Evolutionary conservation across 169 alveolate species (phyloP).

Genomic region (Plasmodium gonderi): DNA sequence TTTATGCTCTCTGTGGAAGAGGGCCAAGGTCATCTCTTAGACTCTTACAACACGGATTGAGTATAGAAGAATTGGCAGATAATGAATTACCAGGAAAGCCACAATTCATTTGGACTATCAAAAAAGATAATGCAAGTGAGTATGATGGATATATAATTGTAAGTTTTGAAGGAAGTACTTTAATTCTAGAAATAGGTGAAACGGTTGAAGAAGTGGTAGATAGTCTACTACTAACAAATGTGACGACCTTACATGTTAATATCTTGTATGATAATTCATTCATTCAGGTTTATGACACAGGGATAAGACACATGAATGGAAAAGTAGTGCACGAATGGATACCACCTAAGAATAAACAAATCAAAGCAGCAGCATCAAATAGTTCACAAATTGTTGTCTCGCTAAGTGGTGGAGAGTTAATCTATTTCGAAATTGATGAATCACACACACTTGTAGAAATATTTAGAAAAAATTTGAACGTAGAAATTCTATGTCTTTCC

Average conservation of each 20-base stretch:
- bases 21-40: constrained; percentile 96
- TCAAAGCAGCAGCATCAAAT: constrained; percentile 93
- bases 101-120: constrained; percentile 95
- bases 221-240: constrained; percentile 89
- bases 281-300: constrained; percentile 93
- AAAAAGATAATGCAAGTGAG: constrained; percentile 83
- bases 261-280: constrained; percentile 90
- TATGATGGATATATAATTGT: constrained; percentile 93
- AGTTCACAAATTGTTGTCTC: constrained; percentile 93
- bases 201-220: constrained; percentile 94
- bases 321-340: constrained; percentile 86
- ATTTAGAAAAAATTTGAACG: constrained; percentile 83
- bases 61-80: constrained; percentile 95
- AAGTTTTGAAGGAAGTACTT: constrained; percentile 94
- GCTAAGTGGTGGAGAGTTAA: constrained; percentile 93
- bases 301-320: constrained; percentile 90
- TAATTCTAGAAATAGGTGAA: constrained; percentile 95
- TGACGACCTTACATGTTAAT: constrained; percentile 89
- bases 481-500: constrained; percentile 91
- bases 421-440: constrained; percentile 94
- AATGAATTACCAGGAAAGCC: constrained; percentile 97
- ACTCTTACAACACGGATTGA: constrained; percentile 96
- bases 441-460: constrained; percentile 90
- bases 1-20: constrained; percentile 94
- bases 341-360: constrained; percentile 87